A percentile compares a stretch with the other conserved stretches of the same genome.
Conservation (phyloP, 192 early-diverging fungal genomes). For the Linnemannia schmuckeri region DNA sequence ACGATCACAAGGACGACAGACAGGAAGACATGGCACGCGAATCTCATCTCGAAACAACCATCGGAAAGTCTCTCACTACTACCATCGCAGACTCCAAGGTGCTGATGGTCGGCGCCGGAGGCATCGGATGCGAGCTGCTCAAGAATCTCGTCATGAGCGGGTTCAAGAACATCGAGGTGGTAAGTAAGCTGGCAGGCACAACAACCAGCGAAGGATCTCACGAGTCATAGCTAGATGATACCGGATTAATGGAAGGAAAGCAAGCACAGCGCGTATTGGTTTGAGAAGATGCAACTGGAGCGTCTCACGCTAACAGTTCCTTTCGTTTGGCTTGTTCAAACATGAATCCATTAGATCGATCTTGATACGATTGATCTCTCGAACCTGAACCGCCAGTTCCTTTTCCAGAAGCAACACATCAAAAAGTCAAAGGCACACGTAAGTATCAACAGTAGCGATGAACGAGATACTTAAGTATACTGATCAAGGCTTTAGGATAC, state of each 20-base stretch:
- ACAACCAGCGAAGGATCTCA: background rate
- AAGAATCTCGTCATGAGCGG: constrained; percentile 95
- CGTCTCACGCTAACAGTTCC: background rate
- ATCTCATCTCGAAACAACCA: constrained; percentile 44
- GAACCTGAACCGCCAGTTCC: constrained; percentile 99
- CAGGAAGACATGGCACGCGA: constrained; percentile 29
- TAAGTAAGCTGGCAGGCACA: constrained; percentile 12
- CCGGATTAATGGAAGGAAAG: background rate
- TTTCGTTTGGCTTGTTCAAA: background rate
- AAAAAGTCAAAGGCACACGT: constrained; percentile 92
- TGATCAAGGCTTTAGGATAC: background rate
- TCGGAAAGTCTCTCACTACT: constrained; percentile 30
- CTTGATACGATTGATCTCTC: constrained; percentile 98
- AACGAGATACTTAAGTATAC: background rate
- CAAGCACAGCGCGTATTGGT: background rate
- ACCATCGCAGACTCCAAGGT: constrained; percentile 49
- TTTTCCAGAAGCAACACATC: constrained; percentile 96
- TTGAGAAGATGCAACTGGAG: background rate
- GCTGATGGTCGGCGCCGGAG: constrained; percentile 88
- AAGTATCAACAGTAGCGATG: constrained; percentile 27
- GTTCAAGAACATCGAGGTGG: constrained; percentile 86
- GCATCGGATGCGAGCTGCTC: constrained; percentile 98
- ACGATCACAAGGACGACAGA: background rate
- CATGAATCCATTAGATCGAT: constrained; percentile 75
- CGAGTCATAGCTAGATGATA: background rate